phyloP scores from a whole-genome alignment of 768 basidiomycete genomes.

The Leucocoprinus leucothites region DNA sequence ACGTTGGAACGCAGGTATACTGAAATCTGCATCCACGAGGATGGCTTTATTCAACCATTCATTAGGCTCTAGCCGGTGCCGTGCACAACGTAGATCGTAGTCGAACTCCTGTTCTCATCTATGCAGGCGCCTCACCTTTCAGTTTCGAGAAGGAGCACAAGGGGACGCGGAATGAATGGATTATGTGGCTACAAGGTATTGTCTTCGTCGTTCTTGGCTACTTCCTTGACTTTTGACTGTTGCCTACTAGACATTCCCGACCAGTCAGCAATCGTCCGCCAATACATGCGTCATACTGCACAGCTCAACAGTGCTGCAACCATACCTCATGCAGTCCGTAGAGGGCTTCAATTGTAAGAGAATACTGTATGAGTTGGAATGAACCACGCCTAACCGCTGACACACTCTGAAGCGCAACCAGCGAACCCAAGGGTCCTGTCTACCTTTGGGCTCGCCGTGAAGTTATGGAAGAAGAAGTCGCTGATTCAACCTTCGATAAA shows the following conservation, averaged over 20 bases:
- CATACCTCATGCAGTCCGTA: slow-evolving; percentile 45
- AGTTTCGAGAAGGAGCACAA: slow-evolving; percentile 52
- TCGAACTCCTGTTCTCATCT: slow-evolving; percentile 63
- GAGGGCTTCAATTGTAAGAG: slow-evolving; percentile 61
- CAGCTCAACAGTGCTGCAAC: slow-evolving; percentile 57
- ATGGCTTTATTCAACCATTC: background rate
- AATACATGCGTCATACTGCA: slow-evolving; percentile 68
- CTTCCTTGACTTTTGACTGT: background rate
- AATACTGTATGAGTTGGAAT: slow-evolving; percentile 12
- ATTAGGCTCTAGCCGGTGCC: slow-evolving; percentile 65
- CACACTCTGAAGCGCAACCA: slow-evolving; percentile 46
- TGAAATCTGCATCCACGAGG: background rate
- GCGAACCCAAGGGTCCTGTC: slow-evolving; percentile 69
- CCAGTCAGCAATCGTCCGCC: slow-evolving; percentile 66
- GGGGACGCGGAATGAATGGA: slow-evolving; percentile 70
- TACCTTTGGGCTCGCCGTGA: slow-evolving; percentile 76
- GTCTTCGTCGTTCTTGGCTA: background rate
- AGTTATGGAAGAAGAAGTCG: slow-evolving; percentile 62
- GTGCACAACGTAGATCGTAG: slow-evolving; percentile 69
- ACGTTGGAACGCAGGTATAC: slow-evolving; percentile 61
- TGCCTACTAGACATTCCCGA: slow-evolving; percentile 63
- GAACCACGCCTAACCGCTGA: slow-evolving; percentile 1
- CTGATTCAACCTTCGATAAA: slow-evolving; percentile 30
- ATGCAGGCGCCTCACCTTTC: slow-evolving; percentile 68
- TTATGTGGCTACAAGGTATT: slow-evolving; percentile 68